These are phyloP conservation scores for Eudorina sp. DNA, from an alignment of 139 green algal genomes.

Conservation along the genomic window DNA sequence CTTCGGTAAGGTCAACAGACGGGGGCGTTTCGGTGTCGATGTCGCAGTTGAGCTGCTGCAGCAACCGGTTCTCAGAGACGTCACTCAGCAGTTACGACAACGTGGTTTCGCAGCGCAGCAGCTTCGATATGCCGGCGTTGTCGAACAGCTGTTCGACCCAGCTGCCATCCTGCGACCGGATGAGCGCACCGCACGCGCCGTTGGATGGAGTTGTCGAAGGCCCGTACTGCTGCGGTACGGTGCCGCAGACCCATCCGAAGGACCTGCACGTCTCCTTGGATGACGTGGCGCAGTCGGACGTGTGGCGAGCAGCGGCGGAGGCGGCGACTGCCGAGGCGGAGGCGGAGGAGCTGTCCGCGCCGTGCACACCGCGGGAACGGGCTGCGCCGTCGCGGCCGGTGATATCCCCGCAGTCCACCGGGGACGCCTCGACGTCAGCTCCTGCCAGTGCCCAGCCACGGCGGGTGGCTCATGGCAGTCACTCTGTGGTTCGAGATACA, in stretches of 20 bases:
- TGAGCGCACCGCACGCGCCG: too few relatives aligned
- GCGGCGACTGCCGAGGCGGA: background rate
- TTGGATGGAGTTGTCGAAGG: too few relatives aligned
- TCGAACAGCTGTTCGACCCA: background rate
- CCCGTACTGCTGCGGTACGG: background rate
- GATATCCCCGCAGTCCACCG: background rate
- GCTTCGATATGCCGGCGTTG: background rate
- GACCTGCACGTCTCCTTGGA: background rate
- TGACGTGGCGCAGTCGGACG: background rate
- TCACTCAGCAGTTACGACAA: background rate
- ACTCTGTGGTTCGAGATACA: too few relatives aligned
- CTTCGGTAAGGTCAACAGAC: too few relatives aligned
- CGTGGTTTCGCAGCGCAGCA: background rate
- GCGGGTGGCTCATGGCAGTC: too few relatives aligned
- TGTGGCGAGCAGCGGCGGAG: background rate
- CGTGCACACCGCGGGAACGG: background rate
- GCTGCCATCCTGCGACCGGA: too few relatives aligned
- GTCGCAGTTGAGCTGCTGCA: background rate
- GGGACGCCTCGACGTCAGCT: too few relatives aligned
- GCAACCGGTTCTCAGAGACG: background rate
- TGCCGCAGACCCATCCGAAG: background rate
- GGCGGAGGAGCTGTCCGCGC: background rate
- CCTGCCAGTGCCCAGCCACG: too few relatives aligned
- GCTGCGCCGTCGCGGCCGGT: background rate
- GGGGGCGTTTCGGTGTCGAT: too few relatives aligned